phyloP scores from a whole-genome alignment of 2,329 filamentous ascomycete genomes.

The Calonectria leucothoes region DNA sequence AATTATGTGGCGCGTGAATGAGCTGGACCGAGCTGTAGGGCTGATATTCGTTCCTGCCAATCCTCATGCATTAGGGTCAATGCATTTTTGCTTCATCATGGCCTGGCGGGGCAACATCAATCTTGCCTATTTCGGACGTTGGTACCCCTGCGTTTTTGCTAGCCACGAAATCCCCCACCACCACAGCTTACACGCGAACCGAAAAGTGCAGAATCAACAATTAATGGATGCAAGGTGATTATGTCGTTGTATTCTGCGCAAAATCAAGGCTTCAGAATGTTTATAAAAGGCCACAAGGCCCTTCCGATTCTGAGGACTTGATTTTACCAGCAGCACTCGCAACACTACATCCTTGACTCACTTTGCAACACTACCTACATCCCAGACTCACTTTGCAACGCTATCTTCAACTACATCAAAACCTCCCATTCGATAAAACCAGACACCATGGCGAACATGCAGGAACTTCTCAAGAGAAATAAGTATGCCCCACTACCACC shows the following conservation, averaged over 20 bases:
- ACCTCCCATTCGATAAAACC: neutral
- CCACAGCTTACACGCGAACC: neutral
- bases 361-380: neutral
- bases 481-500: neutral
- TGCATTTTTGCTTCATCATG: neutral
- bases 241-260: neutral
- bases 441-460: conserved; percentile 4
- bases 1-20: neutral
- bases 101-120: neutral
- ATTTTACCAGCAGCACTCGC: neutral
- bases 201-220: neutral
- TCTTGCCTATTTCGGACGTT: conserved; percentile 6
- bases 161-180: neutral
- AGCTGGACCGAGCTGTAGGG: neutral
- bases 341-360: no score
- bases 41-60: neutral
- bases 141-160: conserved; percentile 1
- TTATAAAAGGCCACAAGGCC: neutral
- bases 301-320: neutral
- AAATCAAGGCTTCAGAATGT: neutral
- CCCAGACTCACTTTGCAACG: neutral
- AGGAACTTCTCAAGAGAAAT: conserved; percentile 15
- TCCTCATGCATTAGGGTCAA: no score
- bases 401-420: neutral
- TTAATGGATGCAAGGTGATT: neutral